phyloP scores from a whole-genome alignment of 768 basidiomycete species.

The Mrakia gelida region DNA sequence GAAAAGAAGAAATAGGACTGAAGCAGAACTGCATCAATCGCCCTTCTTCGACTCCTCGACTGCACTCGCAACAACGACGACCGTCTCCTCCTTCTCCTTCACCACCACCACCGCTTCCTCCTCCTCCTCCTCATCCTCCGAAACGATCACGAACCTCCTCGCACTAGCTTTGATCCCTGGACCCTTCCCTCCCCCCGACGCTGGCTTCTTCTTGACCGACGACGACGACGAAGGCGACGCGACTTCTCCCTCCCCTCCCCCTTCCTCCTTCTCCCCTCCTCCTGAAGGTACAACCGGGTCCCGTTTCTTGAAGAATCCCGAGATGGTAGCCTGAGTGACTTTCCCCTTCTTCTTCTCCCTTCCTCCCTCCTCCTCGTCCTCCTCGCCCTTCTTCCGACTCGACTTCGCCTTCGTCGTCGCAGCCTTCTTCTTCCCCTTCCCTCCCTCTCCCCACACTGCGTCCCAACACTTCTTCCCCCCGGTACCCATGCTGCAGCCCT shows the following conservation, averaged over 20 bases:
- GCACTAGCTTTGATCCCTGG: not conserved
- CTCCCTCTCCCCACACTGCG: not conserved
- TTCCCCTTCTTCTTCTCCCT: constrained; percentile 6
- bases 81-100: not conserved
- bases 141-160: not conserved
- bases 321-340: not conserved
- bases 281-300: not conserved
- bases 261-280: not conserved
- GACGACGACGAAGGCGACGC: not conserved
- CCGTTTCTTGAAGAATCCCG: constrained; percentile 11
- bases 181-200: not conserved
- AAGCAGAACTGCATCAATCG: not conserved
- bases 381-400: not conserved
- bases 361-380: not conserved
- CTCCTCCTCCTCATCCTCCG: constrained; percentile 20
- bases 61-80: not conserved
- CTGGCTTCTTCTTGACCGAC: not conserved
- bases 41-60: not conserved
- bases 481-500: constrained; percentile 9
- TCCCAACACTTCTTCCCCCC: constrained; percentile 29
- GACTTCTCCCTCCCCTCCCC: not conserved
- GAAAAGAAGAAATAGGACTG: not conserved
- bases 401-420: not conserved
- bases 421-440: not conserved
- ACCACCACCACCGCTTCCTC: not conserved